These are phyloP conservation scores for Poteriospumella lacustris DNA, from an alignment of 108 stramenopile genomes.

Conservation along the genomic window DNA sequence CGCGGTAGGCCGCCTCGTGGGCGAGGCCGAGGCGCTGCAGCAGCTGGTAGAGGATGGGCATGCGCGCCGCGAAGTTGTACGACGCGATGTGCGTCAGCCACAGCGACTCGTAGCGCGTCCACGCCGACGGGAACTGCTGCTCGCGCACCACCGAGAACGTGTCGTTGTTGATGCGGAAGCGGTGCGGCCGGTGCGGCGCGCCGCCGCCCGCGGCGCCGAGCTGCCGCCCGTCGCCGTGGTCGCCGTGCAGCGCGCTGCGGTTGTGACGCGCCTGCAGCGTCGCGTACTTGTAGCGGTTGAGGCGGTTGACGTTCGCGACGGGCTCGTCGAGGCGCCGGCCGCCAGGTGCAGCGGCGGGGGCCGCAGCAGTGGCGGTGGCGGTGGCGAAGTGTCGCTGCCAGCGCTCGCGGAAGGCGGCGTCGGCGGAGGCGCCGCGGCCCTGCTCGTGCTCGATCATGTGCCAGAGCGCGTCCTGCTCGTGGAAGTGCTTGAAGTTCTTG, in stretches of 20 bases:
- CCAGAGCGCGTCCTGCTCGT: conserved; percentile 14
- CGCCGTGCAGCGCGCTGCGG: no score
- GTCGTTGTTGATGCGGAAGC: not conserved
- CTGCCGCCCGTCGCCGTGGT: no score
- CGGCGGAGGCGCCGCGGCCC: no score
- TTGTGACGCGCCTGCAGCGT: no score
- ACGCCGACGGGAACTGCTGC: conserved; percentile 1
- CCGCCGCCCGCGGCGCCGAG: no score
- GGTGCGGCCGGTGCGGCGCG: no score
- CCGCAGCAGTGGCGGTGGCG: not conserved
- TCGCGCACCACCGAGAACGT: not conserved
- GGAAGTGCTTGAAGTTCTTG: conserved; percentile 21
- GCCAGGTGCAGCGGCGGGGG: no score
- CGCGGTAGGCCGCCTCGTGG: not conserved
- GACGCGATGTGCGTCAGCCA: conserved; percentile 1
- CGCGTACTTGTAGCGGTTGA: no score
- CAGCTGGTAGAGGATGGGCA: not conserved
- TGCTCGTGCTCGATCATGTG: not conserved
- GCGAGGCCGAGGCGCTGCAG: not conserved
- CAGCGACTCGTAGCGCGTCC: not conserved
- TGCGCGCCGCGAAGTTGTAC: not conserved
- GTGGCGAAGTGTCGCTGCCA: not conserved
- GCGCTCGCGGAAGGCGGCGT: not conserved
- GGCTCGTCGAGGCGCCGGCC: no score
- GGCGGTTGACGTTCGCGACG: no score